Evolutionary conservation across 768 basidiomycete species (phyloP), one percentile per base, ranked within the genome.

Genomic region (Mycena olivaceomarginata): DNA sequence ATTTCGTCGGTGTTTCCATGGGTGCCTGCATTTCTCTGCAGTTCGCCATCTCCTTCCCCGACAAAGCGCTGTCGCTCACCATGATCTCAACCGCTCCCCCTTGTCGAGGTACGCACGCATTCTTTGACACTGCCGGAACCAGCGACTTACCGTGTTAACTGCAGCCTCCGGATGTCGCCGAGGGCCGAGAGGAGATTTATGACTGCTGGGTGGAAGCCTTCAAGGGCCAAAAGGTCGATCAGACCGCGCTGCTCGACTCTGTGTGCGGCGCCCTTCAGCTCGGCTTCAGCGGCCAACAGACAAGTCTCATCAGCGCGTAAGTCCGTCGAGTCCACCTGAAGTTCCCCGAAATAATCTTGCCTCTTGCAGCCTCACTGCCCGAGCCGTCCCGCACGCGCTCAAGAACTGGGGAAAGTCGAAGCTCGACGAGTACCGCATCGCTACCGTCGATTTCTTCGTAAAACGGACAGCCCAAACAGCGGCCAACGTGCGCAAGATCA

Each of bases 1-100:
- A 88, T 74, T 72, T 88, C 51, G 86, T 86, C 57, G 87, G 85
- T 16, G 78, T 87, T 15, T 85, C 85, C 4, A 84, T 86, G 51
- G 87, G 86, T 5, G 81, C 82, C 41, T 81, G 80, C 45, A 80
- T 87, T 15, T 86, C 85, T 11, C 76, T 86, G 43, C 84, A 87
- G 51, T 53, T 87, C 20, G 84, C 85, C n/a, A 80, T 81, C 18
- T 76, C 78, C 4, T 82, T 84, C 72, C 86, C 87, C 5, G 77
- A 84, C 8, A 74, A 77, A 53, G 81, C 85, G 6, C 78, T 82
- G 31, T 87, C 87, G 0, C 78, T 88, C 31, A 85, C 82, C 5
- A 64, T 88, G n/a, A 85, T 86, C 77, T 87, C 87, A 0, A 0
- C 86, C 86, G 15, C 71, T 86, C 48, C 75, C 86, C 0, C 80